Conservation (phyloP, 345 rosid species). For the Moricandia moricandioides region DNA sequence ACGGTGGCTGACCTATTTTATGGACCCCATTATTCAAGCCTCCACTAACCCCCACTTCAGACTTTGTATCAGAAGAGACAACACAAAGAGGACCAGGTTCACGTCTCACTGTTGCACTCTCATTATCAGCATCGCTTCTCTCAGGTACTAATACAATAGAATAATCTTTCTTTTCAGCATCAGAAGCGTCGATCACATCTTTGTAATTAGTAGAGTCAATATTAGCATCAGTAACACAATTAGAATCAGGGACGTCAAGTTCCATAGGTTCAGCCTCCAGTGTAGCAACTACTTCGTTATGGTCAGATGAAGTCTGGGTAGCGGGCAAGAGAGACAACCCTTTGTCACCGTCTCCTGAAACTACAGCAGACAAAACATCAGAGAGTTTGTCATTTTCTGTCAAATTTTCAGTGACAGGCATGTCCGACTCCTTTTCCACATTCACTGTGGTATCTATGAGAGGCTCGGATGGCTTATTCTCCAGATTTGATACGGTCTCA, state of each 20-base stretch:
- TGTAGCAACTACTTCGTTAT: slow-evolving; percentile 24
- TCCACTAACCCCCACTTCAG: slow-evolving; percentile 36
- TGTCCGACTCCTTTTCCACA: slow-evolving; percentile 15
- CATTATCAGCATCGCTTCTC: slow-evolving; percentile 31
- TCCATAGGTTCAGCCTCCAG: slow-evolving; percentile 25
- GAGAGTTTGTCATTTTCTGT: slow-evolving; percentile 25
- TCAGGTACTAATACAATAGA: slow-evolving; percentile 29
- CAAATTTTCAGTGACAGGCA: slow-evolving; percentile 18
- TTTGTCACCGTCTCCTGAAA: slow-evolving; percentile 11
- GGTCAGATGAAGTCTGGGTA: slow-evolving; percentile 21
- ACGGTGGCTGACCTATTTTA: slow-evolving; percentile 25
- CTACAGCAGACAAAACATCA: slow-evolving; percentile 29
- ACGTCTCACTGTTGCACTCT: slow-evolving; percentile 11
- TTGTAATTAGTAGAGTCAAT: slow-evolving; percentile 20
- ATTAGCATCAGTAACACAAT: slow-evolving; percentile 22
- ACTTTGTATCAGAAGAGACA: slow-evolving; percentile 37
- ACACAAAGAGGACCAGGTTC: slow-evolving; percentile 35
- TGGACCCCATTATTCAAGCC: slow-evolving; percentile 38
- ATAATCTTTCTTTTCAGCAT: slow-evolving; percentile 32
- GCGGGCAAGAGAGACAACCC: slow-evolving; percentile 26
- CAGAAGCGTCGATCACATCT: slow-evolving; percentile 28
- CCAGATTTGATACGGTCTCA: slow-evolving; percentile 19
- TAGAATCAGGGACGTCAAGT: slow-evolving; percentile 27
- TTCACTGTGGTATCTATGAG: slow-evolving; percentile 19
- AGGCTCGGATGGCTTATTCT: slow-evolving; percentile 22